phyloP scores from a whole-genome alignment of 768 basidiomycete species.

The Termitomyces sp. region DNA sequence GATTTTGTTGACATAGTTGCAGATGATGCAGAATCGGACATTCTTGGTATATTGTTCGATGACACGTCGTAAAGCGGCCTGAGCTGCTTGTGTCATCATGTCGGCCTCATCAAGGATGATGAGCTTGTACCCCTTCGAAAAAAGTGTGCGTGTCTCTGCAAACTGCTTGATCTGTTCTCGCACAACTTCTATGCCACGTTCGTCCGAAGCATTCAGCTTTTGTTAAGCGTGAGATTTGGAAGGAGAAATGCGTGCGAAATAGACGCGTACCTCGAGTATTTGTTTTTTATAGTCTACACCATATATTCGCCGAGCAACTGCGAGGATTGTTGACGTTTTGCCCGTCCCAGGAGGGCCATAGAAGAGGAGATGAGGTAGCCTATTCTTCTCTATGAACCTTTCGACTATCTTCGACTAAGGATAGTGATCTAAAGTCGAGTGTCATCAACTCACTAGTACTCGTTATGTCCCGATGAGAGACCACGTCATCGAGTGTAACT shows the following conservation, averaged over 20 bases:
- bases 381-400: conserved; percentile 92
- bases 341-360: conserved; percentile 99
- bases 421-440: not conserved
- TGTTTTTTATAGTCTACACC: conserved; percentile 83
- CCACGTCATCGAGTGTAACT: conserved; percentile 86
- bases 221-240: not conserved
- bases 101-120: conserved; percentile 99
- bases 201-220: conserved; percentile 96
- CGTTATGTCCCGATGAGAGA: conserved; percentile 95
- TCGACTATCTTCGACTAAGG: conserved; percentile 57
- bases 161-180: conserved; percentile 99
- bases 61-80: conserved; percentile 92
- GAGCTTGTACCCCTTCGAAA: conserved; percentile 92
- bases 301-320: conserved; percentile 93
- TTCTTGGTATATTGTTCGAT: conserved; percentile 99
- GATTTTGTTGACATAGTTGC: conserved; percentile 99
- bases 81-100: conserved; percentile 99
- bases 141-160: conserved; percentile 89
- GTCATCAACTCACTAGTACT: conserved; percentile 66
- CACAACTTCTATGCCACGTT: conserved; percentile 97
- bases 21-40: conserved; percentile 98
- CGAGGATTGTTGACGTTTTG: conserved; percentile 96
- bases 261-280: conserved; percentile 74
- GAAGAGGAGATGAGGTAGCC: conserved; percentile 91
- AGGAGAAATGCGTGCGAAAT: not conserved